Base-by-base conservation (phyloP, 2,329 filamentous ascomycete genomes). In the Penicillium sp. region DNA sequence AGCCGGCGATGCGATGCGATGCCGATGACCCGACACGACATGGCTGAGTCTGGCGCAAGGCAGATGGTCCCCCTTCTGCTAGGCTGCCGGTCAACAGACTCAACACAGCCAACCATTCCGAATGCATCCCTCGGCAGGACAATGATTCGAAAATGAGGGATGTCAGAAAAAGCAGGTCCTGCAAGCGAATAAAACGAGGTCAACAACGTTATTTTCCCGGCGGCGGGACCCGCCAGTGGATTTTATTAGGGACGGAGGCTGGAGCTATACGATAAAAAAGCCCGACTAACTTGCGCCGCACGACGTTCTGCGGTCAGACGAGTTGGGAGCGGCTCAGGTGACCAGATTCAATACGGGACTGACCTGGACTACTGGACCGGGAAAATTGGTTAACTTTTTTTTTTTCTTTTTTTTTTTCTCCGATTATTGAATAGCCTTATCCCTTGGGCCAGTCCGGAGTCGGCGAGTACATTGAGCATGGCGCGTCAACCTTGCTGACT, bases 301-400 rank as follows among this genome's bases (percentile, higher is more conserved):
- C 25, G 52, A 55, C 53, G 61, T 49, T 49, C 59, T 60, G 65
- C 61, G 59, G 54, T 60, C 59, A 60, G 64, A 63, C 61, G 46
- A 57, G 64, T 63, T 63, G 26, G 55, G 57, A 59, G 55, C 55
- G 57, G 52, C 61, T 65, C 65, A 65, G 59, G 66, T 68, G 63
- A 68, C 52, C 45, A 28, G 38, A 52, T 58, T 33, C 45, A 14
- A 28, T 30, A 22, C 25, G 30, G 25, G 42, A 26, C n/a, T 35
- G 33, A 11, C 4, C 33, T 35, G 3, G 33, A 37, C 35, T 30
- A 22, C 48, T 26, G 43, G 35, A 13, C 11, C 8, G 19, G 28
- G 3, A 4, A 22, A 22, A 22, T 22, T 22, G 19, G 19, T 22
- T 22, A 22, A 22, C 19, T 19, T 35, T 33, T 16, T n/a, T 49